phyloP scores from a whole-genome alignment of 2,329 filamentous ascomycete species.

The Colletotrichum navitas region DNA sequence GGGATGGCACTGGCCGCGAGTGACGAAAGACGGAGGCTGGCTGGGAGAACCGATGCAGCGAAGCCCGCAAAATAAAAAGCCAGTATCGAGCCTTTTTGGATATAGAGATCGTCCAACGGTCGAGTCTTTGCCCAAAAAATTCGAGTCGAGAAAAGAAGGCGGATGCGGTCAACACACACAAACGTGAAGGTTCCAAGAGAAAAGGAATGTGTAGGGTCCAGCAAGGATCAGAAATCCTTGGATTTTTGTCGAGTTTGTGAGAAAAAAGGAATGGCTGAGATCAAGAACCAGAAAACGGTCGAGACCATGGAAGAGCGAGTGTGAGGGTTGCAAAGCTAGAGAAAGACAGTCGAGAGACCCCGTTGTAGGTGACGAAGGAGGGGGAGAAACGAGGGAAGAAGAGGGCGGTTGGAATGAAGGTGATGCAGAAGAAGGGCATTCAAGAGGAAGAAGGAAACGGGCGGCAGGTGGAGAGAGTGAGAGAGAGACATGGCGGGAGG shows the following conservation, averaged over 20 bases:
- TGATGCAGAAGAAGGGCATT: conserved; percentile 37
- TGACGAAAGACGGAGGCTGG: conserved; percentile 11
- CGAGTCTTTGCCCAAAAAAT: conserved; percentile 11
- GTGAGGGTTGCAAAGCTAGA: conserved; percentile 9
- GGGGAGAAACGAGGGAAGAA: conserved; percentile 37
- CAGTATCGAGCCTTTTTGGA: background rate
- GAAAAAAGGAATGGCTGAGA: conserved; percentile 40
- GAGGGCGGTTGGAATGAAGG: conserved; percentile 36
- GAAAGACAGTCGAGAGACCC: conserved; percentile 36
- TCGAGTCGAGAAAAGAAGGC: conserved; percentile 31
- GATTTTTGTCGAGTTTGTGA: conserved; percentile 5
- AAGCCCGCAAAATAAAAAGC: background rate
- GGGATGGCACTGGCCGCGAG: conserved; percentile 12
- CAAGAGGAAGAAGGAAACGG: conserved; percentile 22
- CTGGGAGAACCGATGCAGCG: conserved; percentile 11
- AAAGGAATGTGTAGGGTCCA: conserved; percentile 36
- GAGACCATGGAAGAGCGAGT: conserved; percentile 24
- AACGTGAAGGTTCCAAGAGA: conserved; percentile 20
- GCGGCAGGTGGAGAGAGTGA: conserved; percentile 19
- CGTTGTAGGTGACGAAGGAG: conserved; percentile 40
- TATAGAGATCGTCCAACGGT: conserved; percentile 20
- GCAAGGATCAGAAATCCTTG: conserved; percentile 27
- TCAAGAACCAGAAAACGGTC: conserved; percentile 22
- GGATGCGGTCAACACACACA: conserved; percentile 44
- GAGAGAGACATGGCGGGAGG: conserved; percentile 39